Evolutionary conservation across 345 rosid species (phyloP).

Genomic region (Lumnitzera littorea): DNA sequence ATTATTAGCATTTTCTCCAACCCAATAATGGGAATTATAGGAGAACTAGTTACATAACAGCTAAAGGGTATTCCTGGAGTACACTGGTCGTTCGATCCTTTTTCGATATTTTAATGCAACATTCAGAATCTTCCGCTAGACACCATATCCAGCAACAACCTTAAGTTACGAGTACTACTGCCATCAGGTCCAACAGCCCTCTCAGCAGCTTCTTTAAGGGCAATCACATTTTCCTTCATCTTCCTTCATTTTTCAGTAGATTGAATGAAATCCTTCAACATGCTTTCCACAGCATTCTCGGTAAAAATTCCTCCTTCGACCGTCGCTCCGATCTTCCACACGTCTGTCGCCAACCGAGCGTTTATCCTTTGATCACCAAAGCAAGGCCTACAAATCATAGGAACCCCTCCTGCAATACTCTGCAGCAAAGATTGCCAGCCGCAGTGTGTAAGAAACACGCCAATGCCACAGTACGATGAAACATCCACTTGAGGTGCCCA

Average conservation of each 20-base stretch:
- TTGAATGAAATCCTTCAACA: conserved; percentile 14
- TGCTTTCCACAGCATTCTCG: conserved; percentile 18
- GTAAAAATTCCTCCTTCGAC: conserved; percentile 34
- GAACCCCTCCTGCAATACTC: conserved; percentile 30
- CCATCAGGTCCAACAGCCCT: conserved; percentile 28
- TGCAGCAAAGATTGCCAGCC: conserved; percentile 53
- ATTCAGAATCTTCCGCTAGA: too few species aligned
- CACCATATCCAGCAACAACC: conserved; percentile 18
- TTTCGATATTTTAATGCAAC: too few species aligned
- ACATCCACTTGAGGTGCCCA: conserved; percentile 50
- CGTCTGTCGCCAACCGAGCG: conserved; percentile 18
- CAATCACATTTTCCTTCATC: conserved; percentile 23
- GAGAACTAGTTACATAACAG: too few species aligned
- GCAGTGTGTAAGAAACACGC: conserved; percentile 42
- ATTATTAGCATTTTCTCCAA: too few species aligned
- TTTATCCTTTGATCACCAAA: conserved; percentile 42
- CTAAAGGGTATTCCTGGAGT: too few species aligned
- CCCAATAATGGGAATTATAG: too few species aligned
- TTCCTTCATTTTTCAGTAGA: conserved; percentile 22
- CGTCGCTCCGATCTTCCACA: conserved; percentile 33
- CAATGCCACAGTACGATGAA: conserved; percentile 30
- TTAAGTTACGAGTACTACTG: conserved; percentile 29
- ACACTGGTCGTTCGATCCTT: too few species aligned
- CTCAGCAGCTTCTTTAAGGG: conserved; percentile 19
- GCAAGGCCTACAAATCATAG: conserved; percentile 41